Percentiles rank a stretch among this genome's conserved stretches.
Evolutionary conservation across 2,329 filamentous ascomycete species (phyloP).

Genomic region (Elsinoe australis): DNA sequence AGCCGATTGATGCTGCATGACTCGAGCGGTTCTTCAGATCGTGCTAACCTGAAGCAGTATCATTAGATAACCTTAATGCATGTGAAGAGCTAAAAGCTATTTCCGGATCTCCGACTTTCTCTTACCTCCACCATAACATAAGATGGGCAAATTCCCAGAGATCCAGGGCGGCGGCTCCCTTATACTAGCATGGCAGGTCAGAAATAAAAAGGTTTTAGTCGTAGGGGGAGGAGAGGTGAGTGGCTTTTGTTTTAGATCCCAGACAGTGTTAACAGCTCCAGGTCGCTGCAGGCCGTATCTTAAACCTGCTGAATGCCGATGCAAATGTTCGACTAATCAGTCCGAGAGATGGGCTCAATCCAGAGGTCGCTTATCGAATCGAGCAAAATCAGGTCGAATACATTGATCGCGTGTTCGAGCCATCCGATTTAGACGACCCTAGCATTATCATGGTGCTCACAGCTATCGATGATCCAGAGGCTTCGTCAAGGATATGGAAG

Average conservation of each 20-base stretch:
- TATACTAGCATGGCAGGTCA: conserved; percentile 93
- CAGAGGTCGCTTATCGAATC: conserved; percentile 79
- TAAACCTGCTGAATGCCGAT: conserved; percentile 91
- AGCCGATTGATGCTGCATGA: conserved; percentile 1
- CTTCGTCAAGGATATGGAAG: conserved; percentile 87
- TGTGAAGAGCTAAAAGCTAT: conserved; percentile 13
- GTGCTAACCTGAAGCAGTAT: background rate
- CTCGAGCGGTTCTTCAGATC: conserved; percentile 10
- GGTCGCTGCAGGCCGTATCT: conserved; percentile 91
- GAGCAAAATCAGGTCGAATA: conserved; percentile 67
- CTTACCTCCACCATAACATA: background rate
- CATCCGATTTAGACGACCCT: conserved; percentile 70
- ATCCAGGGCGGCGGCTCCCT: conserved; percentile 87
- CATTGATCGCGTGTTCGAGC: conserved; percentile 74
- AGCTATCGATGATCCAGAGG: conserved; percentile 85
- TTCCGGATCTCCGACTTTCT: conserved; percentile 7
- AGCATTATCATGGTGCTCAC: conserved; percentile 76
- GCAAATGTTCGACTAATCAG: conserved; percentile 81
- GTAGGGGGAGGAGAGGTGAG: conserved; percentile 87
- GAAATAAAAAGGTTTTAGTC: conserved; percentile 80
- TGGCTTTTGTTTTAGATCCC: conserved; percentile 26
- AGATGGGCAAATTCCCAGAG: conserved; percentile 58
- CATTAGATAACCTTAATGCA: too few species aligned
- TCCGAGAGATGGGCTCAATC: conserved; percentile 70
- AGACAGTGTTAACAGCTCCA: conserved; percentile 34